These are phyloP conservation scores for Tetrastigma voinierianum DNA, from an alignment of 164 flowering plant species.

Conservation along the genomic window DNA sequence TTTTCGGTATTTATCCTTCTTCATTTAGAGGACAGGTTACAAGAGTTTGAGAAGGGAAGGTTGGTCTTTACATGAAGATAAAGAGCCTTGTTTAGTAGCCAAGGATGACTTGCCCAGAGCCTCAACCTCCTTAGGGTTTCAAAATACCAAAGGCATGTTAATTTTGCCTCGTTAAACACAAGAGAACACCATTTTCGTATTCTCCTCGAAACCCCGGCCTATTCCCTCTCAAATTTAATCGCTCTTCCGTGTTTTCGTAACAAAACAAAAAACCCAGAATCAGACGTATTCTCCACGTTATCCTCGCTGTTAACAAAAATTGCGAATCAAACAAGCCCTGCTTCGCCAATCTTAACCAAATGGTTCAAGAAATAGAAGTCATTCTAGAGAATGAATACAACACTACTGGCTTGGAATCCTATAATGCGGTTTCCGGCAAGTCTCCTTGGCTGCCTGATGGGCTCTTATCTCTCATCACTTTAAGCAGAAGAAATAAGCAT, in stretches of 20 bases:
- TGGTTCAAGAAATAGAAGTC: neutral
- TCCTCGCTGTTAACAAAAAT: no score
- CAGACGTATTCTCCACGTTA: no score
- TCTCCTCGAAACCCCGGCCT: no score
- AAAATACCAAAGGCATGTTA: neutral
- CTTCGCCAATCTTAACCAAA: neutral
- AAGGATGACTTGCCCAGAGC: constrained; percentile 46
- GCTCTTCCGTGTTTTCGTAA: no score
- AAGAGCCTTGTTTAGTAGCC: constrained; percentile 30
- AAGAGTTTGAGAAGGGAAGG: constrained; percentile 13
- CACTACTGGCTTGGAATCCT: neutral
- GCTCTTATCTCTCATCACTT: constrained; percentile 33
- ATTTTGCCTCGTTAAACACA: neutral
- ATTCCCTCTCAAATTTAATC: no score
- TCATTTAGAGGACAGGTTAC: no score
- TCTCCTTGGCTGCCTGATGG: constrained; percentile 38
- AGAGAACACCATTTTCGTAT: no score
- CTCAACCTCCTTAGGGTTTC: neutral
- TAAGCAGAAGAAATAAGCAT: neutral
- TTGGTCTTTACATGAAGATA: constrained; percentile 28
- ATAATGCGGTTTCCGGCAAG: constrained; percentile 21
- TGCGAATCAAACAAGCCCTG: no score
- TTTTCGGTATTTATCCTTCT: neutral
- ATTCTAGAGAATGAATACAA: neutral
- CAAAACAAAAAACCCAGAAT: no score